Percentiles rank a stretch among this genome's conserved stretches.
Conservation (phyloP, 225 moss, liverwort and hornwort genomes). For the Climacium dendroides region DNA sequence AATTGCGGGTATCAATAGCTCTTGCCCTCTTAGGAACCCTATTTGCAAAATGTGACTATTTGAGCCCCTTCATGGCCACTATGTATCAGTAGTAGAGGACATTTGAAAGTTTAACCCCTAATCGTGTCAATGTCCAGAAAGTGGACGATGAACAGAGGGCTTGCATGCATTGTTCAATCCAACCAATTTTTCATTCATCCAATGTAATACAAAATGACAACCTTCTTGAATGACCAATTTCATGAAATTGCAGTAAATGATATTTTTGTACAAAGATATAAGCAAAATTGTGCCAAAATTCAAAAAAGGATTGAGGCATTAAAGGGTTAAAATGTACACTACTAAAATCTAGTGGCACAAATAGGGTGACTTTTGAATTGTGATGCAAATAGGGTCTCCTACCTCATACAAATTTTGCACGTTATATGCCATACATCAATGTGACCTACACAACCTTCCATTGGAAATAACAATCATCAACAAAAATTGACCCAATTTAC, state of each 20-base stretch:
- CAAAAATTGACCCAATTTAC: rapidly evolving
- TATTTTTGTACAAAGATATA: too few relatives aligned
- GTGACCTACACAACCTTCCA: rapidly evolving
- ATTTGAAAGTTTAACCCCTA: not conserved
- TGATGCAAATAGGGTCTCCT: not conserved
- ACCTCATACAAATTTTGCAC: rapidly evolving
- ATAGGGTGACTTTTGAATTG: not conserved
- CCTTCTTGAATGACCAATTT: too few relatives aligned
- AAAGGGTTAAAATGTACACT: not conserved
- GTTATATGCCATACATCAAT: rapidly evolving
- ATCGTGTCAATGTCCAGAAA: too few relatives aligned
- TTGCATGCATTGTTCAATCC: too few relatives aligned
- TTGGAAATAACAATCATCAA: too few relatives aligned
- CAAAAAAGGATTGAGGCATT: too few relatives aligned
- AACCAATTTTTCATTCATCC: too few relatives aligned
- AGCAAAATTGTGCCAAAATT: too few relatives aligned
- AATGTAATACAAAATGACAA: too few relatives aligned
- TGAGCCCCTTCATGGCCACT: not conserved
- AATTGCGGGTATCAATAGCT: not conserved
- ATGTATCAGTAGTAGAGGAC: rapidly evolving
- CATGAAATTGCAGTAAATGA: too few relatives aligned
- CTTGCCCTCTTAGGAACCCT: too few relatives aligned
- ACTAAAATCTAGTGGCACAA: not conserved
- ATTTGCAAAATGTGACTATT: not conserved
- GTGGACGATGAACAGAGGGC: too few relatives aligned